A percentile compares a stretch with the other conserved stretches of the same genome.
Conservation (phyloP, 805 yeast species). For the Alloascoidea hylecoeti region DNA sequence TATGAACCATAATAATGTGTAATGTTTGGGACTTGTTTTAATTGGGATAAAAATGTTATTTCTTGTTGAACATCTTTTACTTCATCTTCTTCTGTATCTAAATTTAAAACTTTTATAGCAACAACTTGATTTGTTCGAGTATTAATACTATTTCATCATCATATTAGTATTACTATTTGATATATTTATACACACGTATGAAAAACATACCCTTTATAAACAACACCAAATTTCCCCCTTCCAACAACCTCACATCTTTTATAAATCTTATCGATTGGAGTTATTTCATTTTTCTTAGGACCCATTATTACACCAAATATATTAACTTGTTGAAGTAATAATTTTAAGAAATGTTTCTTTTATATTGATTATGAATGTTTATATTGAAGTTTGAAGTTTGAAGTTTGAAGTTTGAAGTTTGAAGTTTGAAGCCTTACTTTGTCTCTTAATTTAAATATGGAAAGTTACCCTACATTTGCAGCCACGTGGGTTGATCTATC, state of each 20-base stretch:
- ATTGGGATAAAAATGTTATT: conserved; percentile 69
- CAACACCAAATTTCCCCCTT: conserved; percentile 93
- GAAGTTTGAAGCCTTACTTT: no score
- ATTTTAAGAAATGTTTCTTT: no score
- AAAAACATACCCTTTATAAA: conserved; percentile 69
- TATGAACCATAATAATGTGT: conserved; percentile 87
- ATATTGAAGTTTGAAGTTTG: no score
- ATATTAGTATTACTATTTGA: conserved; percentile 3
- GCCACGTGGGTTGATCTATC: no score
- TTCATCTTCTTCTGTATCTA: conserved; percentile 90
- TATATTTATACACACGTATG: not conserved
- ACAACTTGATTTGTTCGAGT: conserved; percentile 55
- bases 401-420: no score
- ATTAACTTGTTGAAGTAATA: no score
- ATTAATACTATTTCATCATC: conserved; percentile 9
- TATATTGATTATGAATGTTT: no score
- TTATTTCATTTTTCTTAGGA: not conserved
- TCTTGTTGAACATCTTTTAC: conserved; percentile 92
- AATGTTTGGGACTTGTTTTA: conserved; percentile 80
- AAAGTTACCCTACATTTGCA: no score
- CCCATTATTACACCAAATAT: no score
- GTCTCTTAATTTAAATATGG: no score
- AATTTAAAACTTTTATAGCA: conserved; percentile 85
- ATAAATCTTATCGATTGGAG: conserved; percentile 23
- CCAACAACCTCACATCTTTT: conserved; percentile 87